Evolutionary conservation across 2,329 filamentous ascomycete genomes (phyloP).

Genomic region (Hypoxylon sp.): DNA sequence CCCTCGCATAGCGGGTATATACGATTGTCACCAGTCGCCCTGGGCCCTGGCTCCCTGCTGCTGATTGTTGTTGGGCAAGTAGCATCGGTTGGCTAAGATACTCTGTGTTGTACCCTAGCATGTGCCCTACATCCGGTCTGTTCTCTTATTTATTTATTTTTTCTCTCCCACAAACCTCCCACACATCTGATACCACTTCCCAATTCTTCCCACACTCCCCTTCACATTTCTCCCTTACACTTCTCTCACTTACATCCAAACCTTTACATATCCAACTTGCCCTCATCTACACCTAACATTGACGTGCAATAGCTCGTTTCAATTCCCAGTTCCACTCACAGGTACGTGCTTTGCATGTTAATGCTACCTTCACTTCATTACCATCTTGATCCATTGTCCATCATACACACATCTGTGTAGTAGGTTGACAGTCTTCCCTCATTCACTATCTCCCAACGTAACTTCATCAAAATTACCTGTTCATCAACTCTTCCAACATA

Average conservation of each 20-base stretch:
- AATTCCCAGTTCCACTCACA: not conserved
- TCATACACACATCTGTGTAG: slow-evolving; percentile 1
- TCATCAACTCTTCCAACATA: not conserved
- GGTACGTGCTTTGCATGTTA: slow-evolving; percentile 11
- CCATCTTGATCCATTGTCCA: not conserved
- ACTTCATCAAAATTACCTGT: slow-evolving; percentile 2
- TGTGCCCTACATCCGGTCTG: not conserved
- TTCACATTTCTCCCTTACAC: not conserved
- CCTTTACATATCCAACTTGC: not conserved
- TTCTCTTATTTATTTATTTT: not conserved
- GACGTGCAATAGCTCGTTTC: slow-evolving; percentile 12
- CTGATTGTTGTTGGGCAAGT: no score
- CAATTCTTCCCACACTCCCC: not conserved
- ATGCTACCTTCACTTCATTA: not conserved
- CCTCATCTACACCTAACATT: not conserved
- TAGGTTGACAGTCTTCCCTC: slow-evolving; percentile 1
- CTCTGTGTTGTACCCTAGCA: not conserved
- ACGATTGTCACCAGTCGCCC: not conserved
- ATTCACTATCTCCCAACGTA: not conserved
- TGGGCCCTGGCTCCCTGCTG: not conserved
- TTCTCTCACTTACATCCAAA: slow-evolving; percentile 2
- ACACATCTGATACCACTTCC: not conserved
- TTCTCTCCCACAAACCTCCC: not conserved
- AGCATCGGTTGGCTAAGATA: not conserved
- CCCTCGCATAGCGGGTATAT: not conserved